Base-by-base conservation (phyloP, 257 asterid genomes). In the Capsicum pubescens region DNA sequence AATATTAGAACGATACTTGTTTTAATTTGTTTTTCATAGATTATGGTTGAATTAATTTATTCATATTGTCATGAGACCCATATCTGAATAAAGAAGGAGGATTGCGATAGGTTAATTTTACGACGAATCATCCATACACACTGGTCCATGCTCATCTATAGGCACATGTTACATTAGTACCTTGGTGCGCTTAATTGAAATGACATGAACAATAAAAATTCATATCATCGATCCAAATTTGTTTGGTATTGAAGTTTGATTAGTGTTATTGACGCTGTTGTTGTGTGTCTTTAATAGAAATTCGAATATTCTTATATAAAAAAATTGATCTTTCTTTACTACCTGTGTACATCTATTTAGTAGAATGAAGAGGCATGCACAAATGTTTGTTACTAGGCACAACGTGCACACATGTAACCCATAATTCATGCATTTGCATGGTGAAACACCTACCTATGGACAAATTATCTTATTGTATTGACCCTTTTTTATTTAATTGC, bases 381-480 rank as follows among this genome's bases (percentile, higher is more conserved):
- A 76, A 26, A 13, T 21, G 11, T 42, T 16, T 16, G 32, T 39
- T 42, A 16, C 16, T 36, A 46, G 57, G 39, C 46, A 76, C 15
- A 76, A 76, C 81, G 81, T 76, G 81, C 64, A 21, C 64, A 76
- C 81, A 76, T 52, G 81, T 76, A 52, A 14, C 48, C 48, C 15
- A 52, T 13, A 52, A 76, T 54, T 77, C 64, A 77, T 77, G 64
- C 60, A 77, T 77, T 77, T 54, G 82, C 82, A 77, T 54, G 66
- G 82, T 77, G 50, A 77, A 54, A 54, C 64, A 77, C 66, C 66
- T 32, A 54, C 8, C 8, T 36, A 54, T 26, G 82, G 15, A 77
- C 64, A 32, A 14, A 26, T 32, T 77, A 14, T 71, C 39, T 46
- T 39, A 46, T 21, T 26, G 46, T 8, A 14, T 14, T 54, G 8